These are phyloP conservation scores for Ascodesmis nigricans DNA, from an alignment of 495 filamentous ascomycete genomes.

Conservation along the genomic window DNA sequence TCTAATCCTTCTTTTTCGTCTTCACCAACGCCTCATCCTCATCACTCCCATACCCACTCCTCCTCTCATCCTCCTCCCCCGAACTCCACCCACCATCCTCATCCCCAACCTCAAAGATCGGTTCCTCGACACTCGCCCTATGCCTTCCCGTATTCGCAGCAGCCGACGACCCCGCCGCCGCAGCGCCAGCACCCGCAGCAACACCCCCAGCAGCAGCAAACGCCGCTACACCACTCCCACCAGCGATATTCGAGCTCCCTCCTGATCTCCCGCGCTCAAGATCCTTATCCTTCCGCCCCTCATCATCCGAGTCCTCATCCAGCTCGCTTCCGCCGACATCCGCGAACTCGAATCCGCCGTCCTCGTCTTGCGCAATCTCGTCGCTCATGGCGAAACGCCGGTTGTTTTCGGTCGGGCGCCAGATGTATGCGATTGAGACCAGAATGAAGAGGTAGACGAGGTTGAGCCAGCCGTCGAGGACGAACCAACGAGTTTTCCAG, in stretches of 20 bases:
- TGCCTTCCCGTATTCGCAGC: not conserved
- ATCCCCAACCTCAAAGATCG: constrained; percentile 22
- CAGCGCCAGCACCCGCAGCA: not conserved
- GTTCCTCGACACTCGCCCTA: constrained; percentile 11
- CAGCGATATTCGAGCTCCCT: constrained; percentile 1
- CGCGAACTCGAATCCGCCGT: constrained; percentile 84
- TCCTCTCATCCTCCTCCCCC: constrained; percentile 8
- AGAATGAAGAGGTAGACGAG: constrained; percentile 88
- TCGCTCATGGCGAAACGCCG: constrained; percentile 96
- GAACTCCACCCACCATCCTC: constrained; percentile 20
- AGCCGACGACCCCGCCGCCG: not conserved
- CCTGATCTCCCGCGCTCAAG: constrained; percentile 6
- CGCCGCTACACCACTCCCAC: constrained; percentile 1
- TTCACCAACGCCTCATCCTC: constrained; percentile 13
- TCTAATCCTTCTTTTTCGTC: constrained; percentile 1
- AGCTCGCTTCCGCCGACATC: constrained; percentile 47
- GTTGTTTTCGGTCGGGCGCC: constrained; percentile 93
- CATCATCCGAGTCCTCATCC: constrained; percentile 60
- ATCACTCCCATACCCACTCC: constrained; percentile 9
- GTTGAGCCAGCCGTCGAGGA: constrained; percentile 94
- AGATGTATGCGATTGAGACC: constrained; percentile 81
- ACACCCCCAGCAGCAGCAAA: not conserved
- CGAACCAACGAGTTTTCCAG: constrained; percentile 94
- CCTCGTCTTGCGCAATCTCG: constrained; percentile 96
- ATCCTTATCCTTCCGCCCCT: constrained; percentile 30